Evolutionary conservation across 805 yeast species (phyloP), one percentile per base, ranked within the genome.

Genomic region (Pichia membranifaciens): DNA sequence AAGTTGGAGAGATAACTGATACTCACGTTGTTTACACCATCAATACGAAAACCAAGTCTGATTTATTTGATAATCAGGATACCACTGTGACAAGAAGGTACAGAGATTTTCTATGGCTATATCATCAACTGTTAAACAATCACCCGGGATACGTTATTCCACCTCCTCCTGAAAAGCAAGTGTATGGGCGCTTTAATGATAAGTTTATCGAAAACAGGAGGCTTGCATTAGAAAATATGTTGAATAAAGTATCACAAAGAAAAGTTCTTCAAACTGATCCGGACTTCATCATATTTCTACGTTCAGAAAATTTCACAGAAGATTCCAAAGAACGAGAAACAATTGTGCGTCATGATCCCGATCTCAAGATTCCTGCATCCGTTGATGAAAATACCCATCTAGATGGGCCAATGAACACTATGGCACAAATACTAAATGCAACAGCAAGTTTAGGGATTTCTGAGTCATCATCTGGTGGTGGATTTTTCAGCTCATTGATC

Each of bases 161-260:
- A 1, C 96, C 98, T 1, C 97, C 98, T 4, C 90, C 97, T 0
- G 95, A 87, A 50, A 95, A 93, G 64, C 96, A 95, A 52, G 84
- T 85, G 7, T 83, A 90, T 47, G 97, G 98, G 4, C 75, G 96
- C 52, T 89, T 93, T 66, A 88, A 88, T 57, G 87, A 87, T 55
- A 89, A 83, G 56, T 90, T 93, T 57, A 81, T 93, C 44, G 97
- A 93, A 64, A 80, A 80, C 53, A 77, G 98, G 64, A 73, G 97
- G 48, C 70, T 82, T 21, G 87, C 91, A 5, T 72, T 93, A 59
- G 96, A 91, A 60, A 80, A 74, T 56, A 93, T 93, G 99, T 73
- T 93, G 50, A 67, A 64, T 33, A 85, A 84, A 59, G 82, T 87
- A n/a, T 70, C 86, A 6, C 65, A 65, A 32, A 79, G 76, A 51